Percentiles rank a stretch among this genome's conserved stretches.
Conservation (phyloP, 1,139 yeast species). For the Hyphopichia khmerensis region DNA sequence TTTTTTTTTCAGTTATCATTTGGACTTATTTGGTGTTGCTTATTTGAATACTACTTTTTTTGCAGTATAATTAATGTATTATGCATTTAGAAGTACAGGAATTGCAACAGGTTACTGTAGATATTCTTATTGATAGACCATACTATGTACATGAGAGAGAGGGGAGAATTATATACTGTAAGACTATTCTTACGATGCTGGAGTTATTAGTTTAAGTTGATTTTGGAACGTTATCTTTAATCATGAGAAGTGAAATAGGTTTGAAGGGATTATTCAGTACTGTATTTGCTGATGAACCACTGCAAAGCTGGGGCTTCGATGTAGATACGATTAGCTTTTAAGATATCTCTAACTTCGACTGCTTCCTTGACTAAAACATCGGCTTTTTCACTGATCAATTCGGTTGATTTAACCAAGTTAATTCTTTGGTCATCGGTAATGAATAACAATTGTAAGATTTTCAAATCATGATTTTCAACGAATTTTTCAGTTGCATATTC, state of each 20-base stretch:
- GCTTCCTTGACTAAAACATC: constrained; percentile 75
- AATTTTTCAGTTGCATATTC: constrained; percentile 58
- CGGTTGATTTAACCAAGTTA: constrained; percentile 55
- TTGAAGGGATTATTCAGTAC: constrained; percentile 4
- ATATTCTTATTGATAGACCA: not conserved
- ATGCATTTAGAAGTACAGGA: no score
- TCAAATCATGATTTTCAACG: constrained; percentile 54
- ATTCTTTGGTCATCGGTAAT: constrained; percentile 54
- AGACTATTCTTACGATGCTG: not conserved
- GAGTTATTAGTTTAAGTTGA: not conserved
- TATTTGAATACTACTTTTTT: no score
- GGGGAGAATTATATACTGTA: not conserved
- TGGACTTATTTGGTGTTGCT: no score
- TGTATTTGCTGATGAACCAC: constrained; percentile 45
- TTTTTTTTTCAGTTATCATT: no score
- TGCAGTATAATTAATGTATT: no score
- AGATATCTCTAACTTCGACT: constrained; percentile 78
- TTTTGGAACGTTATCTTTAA: not conserved
- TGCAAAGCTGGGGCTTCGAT: constrained; percentile 75
- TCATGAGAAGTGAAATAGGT: no score
- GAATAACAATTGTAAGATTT: constrained; percentile 61
- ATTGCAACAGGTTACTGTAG: not conserved
- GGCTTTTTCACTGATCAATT: constrained; percentile 48
- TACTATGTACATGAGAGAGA: not conserved
- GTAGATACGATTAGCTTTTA: constrained; percentile 75